A percentile compares a stretch with the other conserved stretches of the same genome.
Evolutionary conservation across 2,329 filamentous ascomycete species (phyloP).

Genomic region (Penicillium digitatum): DNA sequence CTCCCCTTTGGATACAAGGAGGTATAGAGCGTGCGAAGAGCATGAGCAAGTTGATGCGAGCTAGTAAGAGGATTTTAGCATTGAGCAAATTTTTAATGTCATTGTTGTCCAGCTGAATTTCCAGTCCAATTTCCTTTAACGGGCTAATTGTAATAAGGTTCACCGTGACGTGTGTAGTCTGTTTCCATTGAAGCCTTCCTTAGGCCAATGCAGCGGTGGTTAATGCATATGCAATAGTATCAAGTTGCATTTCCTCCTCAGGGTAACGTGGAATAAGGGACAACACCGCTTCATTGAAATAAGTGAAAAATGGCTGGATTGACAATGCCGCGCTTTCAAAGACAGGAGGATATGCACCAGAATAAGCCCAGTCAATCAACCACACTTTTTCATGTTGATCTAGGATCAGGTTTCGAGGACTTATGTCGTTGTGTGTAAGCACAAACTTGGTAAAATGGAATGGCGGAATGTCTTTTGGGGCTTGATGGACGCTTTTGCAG

Average conservation of each 20-base stretch:
- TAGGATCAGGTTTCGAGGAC: conserved; percentile 22
- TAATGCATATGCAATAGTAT: conserved; percentile 21
- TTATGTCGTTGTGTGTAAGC: conserved; percentile 21
- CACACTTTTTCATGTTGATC: conserved; percentile 12
- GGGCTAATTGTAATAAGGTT: too few relatives aligned
- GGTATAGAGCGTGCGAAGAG: too few relatives aligned
- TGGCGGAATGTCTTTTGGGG: conserved; percentile 10
- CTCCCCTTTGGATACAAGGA: too few relatives aligned
- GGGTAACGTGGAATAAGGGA: conserved; percentile 17
- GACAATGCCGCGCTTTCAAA: conserved; percentile 20
- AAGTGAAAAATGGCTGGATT: conserved; percentile 15
- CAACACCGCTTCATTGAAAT: conserved; percentile 21
- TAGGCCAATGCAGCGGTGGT: conserved; percentile 17
- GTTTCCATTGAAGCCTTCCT: conserved; percentile 7
- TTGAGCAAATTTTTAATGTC: too few relatives aligned
- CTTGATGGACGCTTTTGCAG: conserved; percentile 13
- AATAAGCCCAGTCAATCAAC: conserved; percentile 21
- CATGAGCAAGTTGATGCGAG: too few relatives aligned
- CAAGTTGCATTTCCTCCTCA: conserved; percentile 17
- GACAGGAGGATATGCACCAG: conserved; percentile 24
- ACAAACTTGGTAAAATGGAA: conserved; percentile 21
- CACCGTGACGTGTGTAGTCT: background rate
- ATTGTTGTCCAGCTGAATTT: too few relatives aligned
- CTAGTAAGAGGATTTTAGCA: too few relatives aligned
- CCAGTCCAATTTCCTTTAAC: too few relatives aligned